A percentile compares a stretch with the other conserved stretches of the same genome.
phyloP scores from a whole-genome alignment of 257 asterid species.

The Solanum habrochaites region DNA sequence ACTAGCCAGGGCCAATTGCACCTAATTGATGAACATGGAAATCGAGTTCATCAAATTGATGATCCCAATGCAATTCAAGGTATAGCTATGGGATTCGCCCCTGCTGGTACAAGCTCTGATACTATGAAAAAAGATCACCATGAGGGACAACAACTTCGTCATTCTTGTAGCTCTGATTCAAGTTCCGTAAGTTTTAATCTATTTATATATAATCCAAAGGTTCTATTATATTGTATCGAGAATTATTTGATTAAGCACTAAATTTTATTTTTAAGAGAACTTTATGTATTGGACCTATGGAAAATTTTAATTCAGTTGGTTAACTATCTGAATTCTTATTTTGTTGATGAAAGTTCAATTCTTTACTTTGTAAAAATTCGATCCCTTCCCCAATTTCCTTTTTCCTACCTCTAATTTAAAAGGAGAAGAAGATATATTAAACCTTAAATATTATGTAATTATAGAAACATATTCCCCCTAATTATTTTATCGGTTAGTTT shows the following conservation, averaged over 20 bases:
- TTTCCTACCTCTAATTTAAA: no score
- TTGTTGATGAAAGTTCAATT: no score
- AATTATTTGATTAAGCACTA: background rate
- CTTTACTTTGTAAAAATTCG: no score
- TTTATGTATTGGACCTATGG: background rate
- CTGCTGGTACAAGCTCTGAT: background rate
- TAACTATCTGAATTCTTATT: no score
- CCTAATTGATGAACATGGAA: background rate
- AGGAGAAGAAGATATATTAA: background rate
- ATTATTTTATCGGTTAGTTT: background rate
- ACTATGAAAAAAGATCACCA: background rate
- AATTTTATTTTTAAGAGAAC: background rate
- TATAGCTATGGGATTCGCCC: conserved; percentile 10
- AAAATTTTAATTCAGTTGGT: background rate
- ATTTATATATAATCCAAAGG: background rate
- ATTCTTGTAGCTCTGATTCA: background rate
- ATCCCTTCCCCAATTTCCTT: no score
- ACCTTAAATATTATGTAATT: background rate
- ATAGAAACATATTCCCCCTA: background rate
- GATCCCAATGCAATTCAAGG: conserved; percentile 1
- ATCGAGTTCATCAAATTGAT: background rate
- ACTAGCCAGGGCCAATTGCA: background rate
- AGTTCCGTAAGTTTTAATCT: background rate
- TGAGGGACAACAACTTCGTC: background rate
- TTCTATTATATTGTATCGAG: background rate